Base-by-base conservation (phyloP, 352 stramenopile genomes). In the Phytopythium helicoides region DNA sequence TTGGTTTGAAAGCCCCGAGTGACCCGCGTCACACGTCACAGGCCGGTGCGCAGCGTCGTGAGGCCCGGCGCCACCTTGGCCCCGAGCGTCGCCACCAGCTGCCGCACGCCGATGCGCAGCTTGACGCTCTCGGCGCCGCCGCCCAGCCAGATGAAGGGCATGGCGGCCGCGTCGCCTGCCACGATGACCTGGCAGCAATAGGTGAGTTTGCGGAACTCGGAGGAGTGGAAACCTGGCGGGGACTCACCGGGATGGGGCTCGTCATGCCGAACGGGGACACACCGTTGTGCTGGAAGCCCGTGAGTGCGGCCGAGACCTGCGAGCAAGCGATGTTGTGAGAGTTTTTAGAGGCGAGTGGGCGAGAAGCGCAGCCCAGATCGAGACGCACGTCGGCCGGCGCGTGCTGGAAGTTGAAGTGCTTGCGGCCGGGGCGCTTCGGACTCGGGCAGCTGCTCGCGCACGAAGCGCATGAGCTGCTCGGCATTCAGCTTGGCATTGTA, bases 381-480 rank as follows among this genome's bases (percentile, higher is more conserved):
- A n/a, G n/a, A n/a, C 53, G 34, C 36, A 87, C 80, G 54, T 86
- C 62, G 56, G 64, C 72, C 12, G 79, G 62, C 6, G 86, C 86
- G 55, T 94, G 84, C 58, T 94, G 86, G 55, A 95, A 95, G 62
- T 94, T 94, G 49, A 94, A 92, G 42, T 81, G 73, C 59, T 94
- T 95, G 47, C 83, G 81, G 7, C 72, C 66, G 16, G 81, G 76
- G 36, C 81, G 76, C 7, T 74, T n/a, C 58, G 16, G 39, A 48
- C 41, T 88, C 74, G 0, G 73, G 71, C 47, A 91, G 81, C 26
- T 64, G 66, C 23, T 67, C 70, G 47, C 84, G 80, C 50, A 94
- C 80, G 42, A 92, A 92, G 39, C 84, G 81, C 53, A 85, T 77
- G 48, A 94, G 79, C 64, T 91, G 81, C 61, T 94, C 84, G 0